These are phyloP conservation scores for Cladosporium oxysporum DNA, from an alignment of 2,329 filamentous ascomycete species.

Conservation along the genomic window DNA sequence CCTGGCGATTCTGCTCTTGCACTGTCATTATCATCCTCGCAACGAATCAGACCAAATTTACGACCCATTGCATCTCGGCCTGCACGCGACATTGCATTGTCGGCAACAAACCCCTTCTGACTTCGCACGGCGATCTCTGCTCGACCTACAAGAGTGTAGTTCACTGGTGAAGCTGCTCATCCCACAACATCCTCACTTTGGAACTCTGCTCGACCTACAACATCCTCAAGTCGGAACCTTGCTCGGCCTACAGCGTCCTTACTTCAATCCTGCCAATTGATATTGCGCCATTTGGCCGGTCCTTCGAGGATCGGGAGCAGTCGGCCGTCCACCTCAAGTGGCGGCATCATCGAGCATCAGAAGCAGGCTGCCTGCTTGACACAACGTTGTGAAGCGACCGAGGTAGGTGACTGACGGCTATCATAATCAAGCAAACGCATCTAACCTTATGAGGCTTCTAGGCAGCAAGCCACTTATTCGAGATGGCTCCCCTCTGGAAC, in stretches of 20 bases:
- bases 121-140: too few species aligned
- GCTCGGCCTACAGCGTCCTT: neutral
- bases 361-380: neutral
- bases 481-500: slow-evolving; percentile 7
- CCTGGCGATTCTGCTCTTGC: neutral
- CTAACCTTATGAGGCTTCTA: neutral
- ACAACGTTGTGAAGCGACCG: neutral
- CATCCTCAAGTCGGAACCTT: too few species aligned
- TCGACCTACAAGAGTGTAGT: too few species aligned
- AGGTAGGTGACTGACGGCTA: neutral
- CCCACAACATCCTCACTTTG: neutral
- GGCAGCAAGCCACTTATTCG: neutral
- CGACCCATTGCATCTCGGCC: neutral
- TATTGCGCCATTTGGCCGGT: neutral
- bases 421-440: neutral
- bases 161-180: neutral
- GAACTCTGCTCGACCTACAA: neutral
- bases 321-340: neutral
- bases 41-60: neutral
- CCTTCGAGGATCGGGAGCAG: neutral
- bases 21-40: neutral
- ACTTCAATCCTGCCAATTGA: neutral
- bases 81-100: neutral
- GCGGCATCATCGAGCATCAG: neutral
- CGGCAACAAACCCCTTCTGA: too few species aligned